A percentile compares a stretch with the other conserved stretches of the same genome.
phyloP scores from a whole-genome alignment of 225 moss, liverwort and hornwort genomes.

The Marchantia paleacea region DNA sequence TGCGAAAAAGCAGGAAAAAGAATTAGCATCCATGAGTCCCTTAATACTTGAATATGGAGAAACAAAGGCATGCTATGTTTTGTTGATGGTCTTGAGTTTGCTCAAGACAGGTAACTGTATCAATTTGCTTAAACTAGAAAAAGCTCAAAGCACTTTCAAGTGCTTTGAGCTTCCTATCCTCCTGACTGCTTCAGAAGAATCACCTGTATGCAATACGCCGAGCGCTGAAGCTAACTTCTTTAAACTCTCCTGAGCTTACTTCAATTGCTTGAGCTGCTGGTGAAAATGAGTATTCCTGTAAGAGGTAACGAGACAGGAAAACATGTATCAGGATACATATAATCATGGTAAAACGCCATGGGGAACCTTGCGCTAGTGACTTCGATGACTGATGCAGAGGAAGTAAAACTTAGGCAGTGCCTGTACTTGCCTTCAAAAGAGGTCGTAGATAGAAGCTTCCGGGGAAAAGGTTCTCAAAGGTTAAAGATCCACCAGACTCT shows the following conservation, averaged over 20 bases:
- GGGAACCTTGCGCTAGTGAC: too few relatives aligned
- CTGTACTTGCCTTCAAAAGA: conserved; percentile 56
- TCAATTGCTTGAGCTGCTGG: conserved; percentile 86
- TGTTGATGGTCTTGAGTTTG: too few relatives aligned
- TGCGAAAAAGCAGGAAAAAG: conserved; percentile 14
- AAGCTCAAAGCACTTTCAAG: neutral
- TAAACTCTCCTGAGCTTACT: conserved; percentile 71
- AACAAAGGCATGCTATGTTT: too few relatives aligned
- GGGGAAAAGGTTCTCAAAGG: conserved; percentile 74
- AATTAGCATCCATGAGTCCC: neutral
- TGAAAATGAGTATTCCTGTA: conserved; percentile 72
- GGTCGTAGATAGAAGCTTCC: conserved; percentile 91
- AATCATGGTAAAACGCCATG: too few relatives aligned
- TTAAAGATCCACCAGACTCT: conserved; percentile 45
- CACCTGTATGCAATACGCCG: conserved; percentile 78
- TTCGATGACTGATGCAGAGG: too few relatives aligned
- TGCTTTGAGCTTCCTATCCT: too few relatives aligned
- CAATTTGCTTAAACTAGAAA: neutral
- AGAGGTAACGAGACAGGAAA: neutral
- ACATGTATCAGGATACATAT: too few relatives aligned
- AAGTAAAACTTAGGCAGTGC: neutral
- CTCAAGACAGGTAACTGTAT: neutral
- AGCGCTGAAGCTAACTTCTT: conserved; percentile 62
- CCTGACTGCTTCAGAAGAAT: neutral
- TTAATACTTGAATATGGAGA: too few relatives aligned